Percentiles rank a stretch among this genome's conserved stretches.
These are phyloP conservation scores for Trypanosoma lewisi DNA, from an alignment of 208 protist genomes.

Conservation along the genomic window DNA sequence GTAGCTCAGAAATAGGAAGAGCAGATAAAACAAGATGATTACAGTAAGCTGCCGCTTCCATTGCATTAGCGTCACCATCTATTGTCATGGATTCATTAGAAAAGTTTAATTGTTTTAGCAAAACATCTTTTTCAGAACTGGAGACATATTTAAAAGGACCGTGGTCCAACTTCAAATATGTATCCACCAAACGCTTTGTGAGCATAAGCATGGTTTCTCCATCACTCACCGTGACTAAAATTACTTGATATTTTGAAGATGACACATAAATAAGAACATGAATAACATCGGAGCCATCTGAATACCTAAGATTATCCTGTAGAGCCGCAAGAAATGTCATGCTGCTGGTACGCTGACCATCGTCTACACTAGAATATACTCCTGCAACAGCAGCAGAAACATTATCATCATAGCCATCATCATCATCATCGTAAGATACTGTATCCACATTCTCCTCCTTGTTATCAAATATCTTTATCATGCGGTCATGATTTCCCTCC, in stretches of 20 bases:
- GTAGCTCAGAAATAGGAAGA: constrained; percentile 26
- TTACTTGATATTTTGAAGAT: constrained; percentile 33
- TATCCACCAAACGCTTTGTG: constrained; percentile 26
- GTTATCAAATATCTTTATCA: background rate
- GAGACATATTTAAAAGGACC: constrained; percentile 35
- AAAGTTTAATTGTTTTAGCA: constrained; percentile 28
- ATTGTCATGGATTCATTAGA: constrained; percentile 35
- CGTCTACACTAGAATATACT: constrained; percentile 38
- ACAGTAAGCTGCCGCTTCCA: constrained; percentile 25
- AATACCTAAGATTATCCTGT: constrained; percentile 38
- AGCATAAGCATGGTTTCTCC: constrained; percentile 39
- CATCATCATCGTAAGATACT: constrained; percentile 13
- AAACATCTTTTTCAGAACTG: constrained; percentile 9
- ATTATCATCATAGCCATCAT: constrained; percentile 18
- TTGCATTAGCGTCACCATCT: constrained; percentile 7
- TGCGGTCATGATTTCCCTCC: background rate
- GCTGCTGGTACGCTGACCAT: constrained; percentile 30
- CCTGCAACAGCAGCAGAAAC: constrained; percentile 37
- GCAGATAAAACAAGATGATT: constrained; percentile 36
- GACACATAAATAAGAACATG: constrained; percentile 43
- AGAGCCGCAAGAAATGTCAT: constrained; percentile 35
- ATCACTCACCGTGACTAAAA: constrained; percentile 30
- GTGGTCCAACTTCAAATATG: constrained; percentile 35
- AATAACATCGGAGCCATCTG: constrained; percentile 31
- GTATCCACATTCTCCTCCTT: background rate